These are phyloP conservation scores for Nannizzia gypsea DNA, from an alignment of 2,329 filamentous ascomycete genomes.

Conservation along the genomic window DNA sequence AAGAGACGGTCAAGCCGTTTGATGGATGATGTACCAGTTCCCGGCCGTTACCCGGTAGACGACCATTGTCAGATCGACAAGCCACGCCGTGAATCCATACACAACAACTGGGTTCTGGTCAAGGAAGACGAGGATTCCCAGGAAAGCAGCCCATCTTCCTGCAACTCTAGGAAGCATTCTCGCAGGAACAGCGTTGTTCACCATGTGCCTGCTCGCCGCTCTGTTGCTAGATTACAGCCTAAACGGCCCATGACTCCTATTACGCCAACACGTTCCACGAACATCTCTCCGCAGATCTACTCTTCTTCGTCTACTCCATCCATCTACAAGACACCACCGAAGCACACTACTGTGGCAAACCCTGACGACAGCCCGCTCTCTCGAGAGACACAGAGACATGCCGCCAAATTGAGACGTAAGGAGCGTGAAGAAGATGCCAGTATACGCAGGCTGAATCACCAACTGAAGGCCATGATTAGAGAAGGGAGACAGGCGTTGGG, in stretches of 20 bases:
- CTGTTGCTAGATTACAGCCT: slow-evolving; percentile 4
- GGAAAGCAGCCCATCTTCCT: slow-evolving; percentile 16
- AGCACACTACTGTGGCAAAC: slow-evolving; percentile 18
- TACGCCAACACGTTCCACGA: slow-evolving; percentile 14
- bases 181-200: slow-evolving; percentile 8
- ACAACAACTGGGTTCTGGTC: slow-evolving; percentile 54
- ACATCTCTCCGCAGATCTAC: not conserved
- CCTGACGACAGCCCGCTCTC: slow-evolving; percentile 25
- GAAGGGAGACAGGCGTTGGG: slow-evolving; percentile 80
- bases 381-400: slow-evolving; percentile 58
- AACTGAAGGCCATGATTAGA: slow-evolving; percentile 73
- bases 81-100: slow-evolving; percentile 5
- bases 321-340: slow-evolving; percentile 18
- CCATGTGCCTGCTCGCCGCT: slow-evolving; percentile 9
- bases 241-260: slow-evolving; percentile 8
- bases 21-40: slow-evolving; percentile 35
- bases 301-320: not conserved
- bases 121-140: slow-evolving; percentile 16
- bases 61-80: not conserved
- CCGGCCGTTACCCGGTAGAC: slow-evolving; percentile 43
- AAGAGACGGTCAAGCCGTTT: slow-evolving; percentile 17
- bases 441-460: slow-evolving; percentile 66
- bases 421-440: slow-evolving; percentile 69
- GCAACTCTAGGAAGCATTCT: slow-evolving; percentile 10
- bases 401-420: slow-evolving; percentile 57